phyloP scores from a whole-genome alignment of 1,284 basidiomycete genomes.

The Ustilago cynodontis region DNA sequence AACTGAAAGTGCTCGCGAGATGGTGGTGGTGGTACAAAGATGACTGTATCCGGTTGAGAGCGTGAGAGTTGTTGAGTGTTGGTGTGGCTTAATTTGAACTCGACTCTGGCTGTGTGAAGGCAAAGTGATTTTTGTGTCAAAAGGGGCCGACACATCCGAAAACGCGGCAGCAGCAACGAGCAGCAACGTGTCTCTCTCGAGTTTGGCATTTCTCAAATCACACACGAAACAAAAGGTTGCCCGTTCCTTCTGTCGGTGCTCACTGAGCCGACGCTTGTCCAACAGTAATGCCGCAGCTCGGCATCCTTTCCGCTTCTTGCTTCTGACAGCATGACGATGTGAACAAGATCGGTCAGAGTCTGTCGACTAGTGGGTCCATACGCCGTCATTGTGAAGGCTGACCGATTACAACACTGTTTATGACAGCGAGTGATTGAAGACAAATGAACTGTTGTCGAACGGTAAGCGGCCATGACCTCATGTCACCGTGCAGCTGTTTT shows the following conservation, averaged over 20 bases:
- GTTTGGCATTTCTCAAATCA: not conserved
- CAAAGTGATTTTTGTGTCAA: not conserved
- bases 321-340: no score
- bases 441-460: not conserved
- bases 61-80: not conserved
- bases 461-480: conserved; percentile 14
- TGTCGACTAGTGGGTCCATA: no score
- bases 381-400: no score
- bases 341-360: no score
- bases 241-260: conserved; percentile 3
- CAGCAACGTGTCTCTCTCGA: not conserved
- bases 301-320: not conserved
- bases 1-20: not conserved
- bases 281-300: conserved; percentile 1
- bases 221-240: no score
- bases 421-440: no score
- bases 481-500: conserved; percentile 3
- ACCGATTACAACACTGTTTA: no score
- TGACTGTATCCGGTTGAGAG: not conserved
- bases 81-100: not conserved
- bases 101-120: not conserved
- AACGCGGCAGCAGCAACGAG: no score
- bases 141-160: conserved; percentile 30
- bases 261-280: conserved; percentile 3
- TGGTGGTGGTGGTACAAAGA: not conserved